These are phyloP conservation scores for Leccinum rimulosum DNA, from an alignment of 768 basidiomycete species.

Conservation along the genomic window DNA sequence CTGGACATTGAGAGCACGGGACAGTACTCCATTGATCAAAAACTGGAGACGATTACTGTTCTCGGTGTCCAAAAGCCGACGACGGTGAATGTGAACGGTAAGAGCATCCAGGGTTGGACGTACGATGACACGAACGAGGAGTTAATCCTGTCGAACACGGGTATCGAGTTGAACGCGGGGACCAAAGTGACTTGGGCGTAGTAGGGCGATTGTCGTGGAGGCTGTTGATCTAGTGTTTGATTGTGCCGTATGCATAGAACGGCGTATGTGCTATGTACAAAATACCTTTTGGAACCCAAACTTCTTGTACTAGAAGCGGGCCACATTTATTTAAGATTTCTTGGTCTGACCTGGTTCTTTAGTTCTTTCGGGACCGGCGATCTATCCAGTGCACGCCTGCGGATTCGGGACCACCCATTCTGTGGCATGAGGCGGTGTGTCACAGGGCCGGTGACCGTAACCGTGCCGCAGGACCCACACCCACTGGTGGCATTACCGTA, in stretches of 20 bases:
- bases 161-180: conserved; percentile 42
- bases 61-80: conserved; percentile 52
- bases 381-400: neutral
- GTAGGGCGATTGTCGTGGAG: conserved; percentile 2
- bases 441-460: neutral
- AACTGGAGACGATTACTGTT: conserved; percentile 51
- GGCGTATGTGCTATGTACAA: neutral
- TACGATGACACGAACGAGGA: conserved; percentile 40
- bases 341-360: neutral
- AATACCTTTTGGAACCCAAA: neutral
- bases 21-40: conserved; percentile 37
- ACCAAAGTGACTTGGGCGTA: conserved; percentile 37
- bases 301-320: neutral
- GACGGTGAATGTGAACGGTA: conserved; percentile 40
- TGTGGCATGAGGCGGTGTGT: neutral
- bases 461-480: neutral
- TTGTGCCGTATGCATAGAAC: neutral
- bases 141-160: conserved; percentile 39
- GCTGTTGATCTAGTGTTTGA: neutral
- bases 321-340: too few relatives aligned
- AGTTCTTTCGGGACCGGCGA: neutral
- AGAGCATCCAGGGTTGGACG: conserved; percentile 34
- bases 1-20: conserved; percentile 39
- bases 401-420: neutral
- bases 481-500: neutral